Percentiles rank a stretch among this genome's conserved stretches.
Conservation (phyloP, 2,329 filamentous ascomycete genomes). For the Botrytis medusae region DNA sequence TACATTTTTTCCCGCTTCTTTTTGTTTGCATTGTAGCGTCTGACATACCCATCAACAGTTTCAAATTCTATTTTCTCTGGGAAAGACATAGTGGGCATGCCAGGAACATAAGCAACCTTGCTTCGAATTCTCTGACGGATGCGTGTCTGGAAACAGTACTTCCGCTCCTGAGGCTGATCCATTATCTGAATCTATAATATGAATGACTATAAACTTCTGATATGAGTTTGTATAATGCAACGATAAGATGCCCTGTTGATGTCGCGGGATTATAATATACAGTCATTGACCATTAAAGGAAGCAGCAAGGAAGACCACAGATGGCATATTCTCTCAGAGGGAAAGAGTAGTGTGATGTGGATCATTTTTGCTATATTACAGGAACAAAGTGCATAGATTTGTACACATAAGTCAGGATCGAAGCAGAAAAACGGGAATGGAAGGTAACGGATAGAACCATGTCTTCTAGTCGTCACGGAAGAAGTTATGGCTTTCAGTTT, state of each 20-base stretch:
- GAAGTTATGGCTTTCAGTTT: neutral
- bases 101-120: neutral
- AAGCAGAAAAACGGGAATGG: neutral
- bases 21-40: accelerated
- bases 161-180: neutral
- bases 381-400: neutral
- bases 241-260: neutral
- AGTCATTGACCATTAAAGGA: neutral
- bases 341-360: neutral
- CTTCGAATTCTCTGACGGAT: accelerated
- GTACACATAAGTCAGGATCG: neutral
- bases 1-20: accelerated
- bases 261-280: neutral
- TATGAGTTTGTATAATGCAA: neutral
- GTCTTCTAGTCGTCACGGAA: neutral
- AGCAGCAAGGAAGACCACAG: neutral
- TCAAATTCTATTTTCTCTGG: accelerated
- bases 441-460: neutral
- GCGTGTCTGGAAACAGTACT: neutral
- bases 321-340: neutral
- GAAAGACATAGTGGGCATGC: neutral
- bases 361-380: neutral
- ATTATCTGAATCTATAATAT: neutral
- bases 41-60: neutral
- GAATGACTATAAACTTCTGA: neutral